phyloP scores from a whole-genome alignment of 352 stramenopile genomes.

The Lagenidium sp. region DNA sequence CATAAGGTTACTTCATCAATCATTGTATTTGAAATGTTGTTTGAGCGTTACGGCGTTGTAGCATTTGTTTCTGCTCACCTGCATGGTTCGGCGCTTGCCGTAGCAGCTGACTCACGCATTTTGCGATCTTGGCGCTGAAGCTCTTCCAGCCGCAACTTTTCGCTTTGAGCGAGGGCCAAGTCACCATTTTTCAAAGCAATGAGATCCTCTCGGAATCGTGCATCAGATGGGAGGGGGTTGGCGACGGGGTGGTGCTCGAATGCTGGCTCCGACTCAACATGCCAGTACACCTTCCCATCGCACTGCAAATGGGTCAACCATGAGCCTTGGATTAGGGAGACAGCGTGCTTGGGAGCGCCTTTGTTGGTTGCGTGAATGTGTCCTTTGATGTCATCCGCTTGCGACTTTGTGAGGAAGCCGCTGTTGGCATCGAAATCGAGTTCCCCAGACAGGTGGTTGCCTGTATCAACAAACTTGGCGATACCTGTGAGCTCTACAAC shows the following conservation, averaged over 20 bases:
- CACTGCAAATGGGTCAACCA: conserved; percentile 68
- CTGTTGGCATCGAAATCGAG: conserved; percentile 59
- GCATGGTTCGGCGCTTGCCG: too few species aligned
- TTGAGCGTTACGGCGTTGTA: too few species aligned
- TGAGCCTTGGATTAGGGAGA: conserved; percentile 41
- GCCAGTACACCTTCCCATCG: conserved; percentile 68
- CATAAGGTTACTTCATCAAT: too few species aligned
- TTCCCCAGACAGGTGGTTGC: conserved; percentile 32
- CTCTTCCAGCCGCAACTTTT: conserved; percentile 67
- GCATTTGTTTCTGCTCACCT: too few species aligned
- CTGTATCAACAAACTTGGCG: conserved; percentile 37
- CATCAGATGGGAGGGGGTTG: conserved; percentile 42
- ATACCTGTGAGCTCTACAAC: conserved; percentile 55
- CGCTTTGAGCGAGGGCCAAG: conserved; percentile 36
- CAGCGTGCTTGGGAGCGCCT: conserved; percentile 34
- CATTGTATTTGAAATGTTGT: too few species aligned
- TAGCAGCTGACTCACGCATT: not conserved
- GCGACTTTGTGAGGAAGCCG: conserved; percentile 54
- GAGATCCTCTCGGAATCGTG: conserved; percentile 53
- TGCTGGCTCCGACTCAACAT: conserved; percentile 55
- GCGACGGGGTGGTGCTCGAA: conserved; percentile 40
- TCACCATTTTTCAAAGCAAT: conserved; percentile 51
- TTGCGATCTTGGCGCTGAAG: conserved; percentile 44
- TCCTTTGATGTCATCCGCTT: conserved; percentile 64
- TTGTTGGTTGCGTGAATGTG: conserved; percentile 30